Base-by-base conservation (phyloP, 2,329 filamentous ascomycete genomes). In the Xylariaceae sp. region DNA sequence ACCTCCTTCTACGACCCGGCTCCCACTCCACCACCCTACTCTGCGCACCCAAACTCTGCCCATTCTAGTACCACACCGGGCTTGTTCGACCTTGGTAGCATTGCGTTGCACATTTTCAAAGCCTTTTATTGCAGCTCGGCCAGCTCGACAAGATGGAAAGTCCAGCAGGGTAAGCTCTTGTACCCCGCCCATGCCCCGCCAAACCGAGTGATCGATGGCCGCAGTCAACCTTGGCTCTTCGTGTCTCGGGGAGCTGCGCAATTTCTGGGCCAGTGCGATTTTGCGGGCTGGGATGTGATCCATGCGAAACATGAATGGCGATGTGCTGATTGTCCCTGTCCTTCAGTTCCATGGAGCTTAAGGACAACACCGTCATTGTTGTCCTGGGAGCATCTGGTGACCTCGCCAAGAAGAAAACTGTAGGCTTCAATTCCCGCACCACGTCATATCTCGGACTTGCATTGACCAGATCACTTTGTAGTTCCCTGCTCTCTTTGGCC, bases 351-450 rank as follows among this genome's bases (percentile, higher is more conserved):
- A 81, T 95, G 75, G 94, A 99, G 84, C 87, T 99, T 69, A 99
- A 97, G 82, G 90, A 97, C 70, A 95, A 99, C 82, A 99, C 94
- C 61, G 84, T 92, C 70, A 95, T 99, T 67, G 83, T 99, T 67
- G 94, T 99, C 66, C 86, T 99, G 63, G 94, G 94, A 68, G 94
- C 94, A 61, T 99, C 94, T 48, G 94, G 94, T 67, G 94, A 99
- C 80, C 78, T 99, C 63, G 94, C 94, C 47, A 99, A 99, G 83
- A 99, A 99, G 87, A 99, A 99, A 87, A 99, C 94, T 42, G 91
- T 96, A 76, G 71, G 84, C 54, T 34, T 33, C 11, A 6, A 18
- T 17, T 45, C 12, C 34, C 11, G 28, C 22, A 40, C 18, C 47
- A 22, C 31, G 7, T 4, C 22, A 28, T 28, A 28, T 28, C 18